Base-by-base conservation (phyloP, 2,329 filamentous ascomycete genomes). In the Mollisiaceae sp. region DNA sequence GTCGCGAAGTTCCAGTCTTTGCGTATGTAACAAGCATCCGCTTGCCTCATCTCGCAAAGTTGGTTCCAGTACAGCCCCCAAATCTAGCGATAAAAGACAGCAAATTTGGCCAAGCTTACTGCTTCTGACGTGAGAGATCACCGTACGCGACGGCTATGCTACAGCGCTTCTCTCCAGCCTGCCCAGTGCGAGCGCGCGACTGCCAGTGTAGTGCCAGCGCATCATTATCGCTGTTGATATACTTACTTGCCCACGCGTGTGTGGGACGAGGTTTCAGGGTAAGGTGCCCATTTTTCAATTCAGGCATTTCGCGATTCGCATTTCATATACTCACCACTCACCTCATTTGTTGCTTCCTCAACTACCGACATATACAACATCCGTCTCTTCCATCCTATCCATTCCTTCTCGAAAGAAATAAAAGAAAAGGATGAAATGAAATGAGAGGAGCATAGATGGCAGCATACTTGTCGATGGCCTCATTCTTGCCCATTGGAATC, bases 91-190 rank as follows among this genome's bases (percentile, higher is more conserved):
- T 14, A 3, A 52, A 27, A 27, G 22, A 8, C 47, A 32, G 47
- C 24, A 32, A 52, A 52, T 52, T 52, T 52, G 20, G 8, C 9
- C 24, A 5, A 8, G 24, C 47, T 52, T 27, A 52, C 47, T 52
- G 47, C 22, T 52, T 52, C 47, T 52, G 47, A 52, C 47, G 47
- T 52, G 47, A 52, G 47, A 52, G 47, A 52, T 52, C 47, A 52
- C 24, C 47, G 20, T 27, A 27, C 22, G 24, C 47, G 24, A 52
- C 24, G 22, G 47, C 24, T 52, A 52, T 52, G 47, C 12, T 52
- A 32, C 22, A 32, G 24, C 5, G n/a, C n/a, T n/a, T n/a, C n/a
- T n/a, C n/a, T n/a, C n/a, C n/a, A n/a, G n/a, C n/a, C n/a, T n/a
- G n/a, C n/a, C n/a, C n/a, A n/a, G n/a, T n/a, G n/a, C n/a, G n/a